Evolutionary conservation across 2,329 filamentous ascomycete genomes (phyloP).

Genomic region (Fusarium paranaense): DNA sequence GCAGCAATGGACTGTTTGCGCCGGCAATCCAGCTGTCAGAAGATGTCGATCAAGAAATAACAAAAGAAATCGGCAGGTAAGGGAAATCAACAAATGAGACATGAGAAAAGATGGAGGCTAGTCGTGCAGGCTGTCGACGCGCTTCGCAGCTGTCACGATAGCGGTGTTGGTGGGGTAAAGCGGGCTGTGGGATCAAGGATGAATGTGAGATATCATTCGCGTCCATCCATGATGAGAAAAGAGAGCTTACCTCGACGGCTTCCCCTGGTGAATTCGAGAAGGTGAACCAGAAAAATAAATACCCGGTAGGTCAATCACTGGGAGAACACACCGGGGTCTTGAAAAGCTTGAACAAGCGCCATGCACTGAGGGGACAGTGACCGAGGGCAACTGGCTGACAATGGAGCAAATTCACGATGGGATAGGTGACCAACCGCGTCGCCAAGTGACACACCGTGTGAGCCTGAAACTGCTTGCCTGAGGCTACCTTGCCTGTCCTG

Average conservation of each 20-base stretch:
- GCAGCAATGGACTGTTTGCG: not conserved
- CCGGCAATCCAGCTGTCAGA: not conserved
- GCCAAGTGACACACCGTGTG: conserved; percentile 4
- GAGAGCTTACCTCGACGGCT: not conserved
- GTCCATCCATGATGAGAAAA: conserved; percentile 4
- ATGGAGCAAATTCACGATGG: conserved; percentile 7
- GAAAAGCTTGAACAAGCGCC: not conserved
- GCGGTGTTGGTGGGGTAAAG: conserved; percentile 26
- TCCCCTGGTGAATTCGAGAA: not conserved
- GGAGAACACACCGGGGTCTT: not conserved
- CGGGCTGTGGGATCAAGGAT: conserved; percentile 20
- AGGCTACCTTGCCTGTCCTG: not conserved
- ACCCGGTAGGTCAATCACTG: not conserved
- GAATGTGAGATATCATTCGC: conserved; percentile 9
- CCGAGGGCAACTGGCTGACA: not conserved
- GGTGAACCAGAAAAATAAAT: not conserved
- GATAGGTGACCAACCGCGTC: conserved; percentile 8
- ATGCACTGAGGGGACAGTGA: not conserved
- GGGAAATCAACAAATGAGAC: not conserved
- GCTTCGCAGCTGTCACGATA: conserved; percentile 28
- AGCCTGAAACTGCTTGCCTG: conserved; percentile 15
- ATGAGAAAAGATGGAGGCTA: not conserved
- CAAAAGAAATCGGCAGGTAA: not conserved
- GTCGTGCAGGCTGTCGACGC: conserved; percentile 2
- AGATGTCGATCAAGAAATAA: not conserved